Evolutionary conservation across 2,329 filamentous ascomycete genomes (phyloP), one percentile per base, ranked within the genome.

Genomic region (Juglanconis sp.): DNA sequence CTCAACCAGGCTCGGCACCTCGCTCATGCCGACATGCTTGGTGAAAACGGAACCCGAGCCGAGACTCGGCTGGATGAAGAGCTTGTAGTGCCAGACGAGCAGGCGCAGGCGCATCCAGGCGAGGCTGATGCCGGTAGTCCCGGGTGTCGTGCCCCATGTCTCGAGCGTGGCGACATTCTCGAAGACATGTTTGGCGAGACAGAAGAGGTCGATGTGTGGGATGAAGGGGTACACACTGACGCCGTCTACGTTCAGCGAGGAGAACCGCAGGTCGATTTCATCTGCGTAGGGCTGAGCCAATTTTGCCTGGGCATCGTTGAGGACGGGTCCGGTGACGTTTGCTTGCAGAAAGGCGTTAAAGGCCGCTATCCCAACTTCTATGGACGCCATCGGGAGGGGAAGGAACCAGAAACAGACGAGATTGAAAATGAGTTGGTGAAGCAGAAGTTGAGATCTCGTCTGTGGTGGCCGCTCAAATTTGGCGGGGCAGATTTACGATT

Each of bases 221-320:
- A 92, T 92, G 60, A 96, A 82, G 52, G 88, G 85, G 73, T 98
- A 99, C 0, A 90, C 89, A 0, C 90, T 88, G 50, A 96, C 88
- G 10, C 95, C 95, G 72, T 99, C 95, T 0, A 92, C 81, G 31
- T 88, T 85, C 8, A 98, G 80, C 15, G 84, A 84, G 2, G 76
- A 75, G n/a, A 96, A 77, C 55, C 92, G 86, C n/a, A 80, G 74
- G 63, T 80, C 79, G 57, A 83, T 79, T 3, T 53, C 53, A 30
- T 31, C 13, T 34, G 48, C 32, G 46, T 52, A 44, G 35, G 62
- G 44, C 15, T 31, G 59, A n/a, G 65, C 64, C 30, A 63, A 34
- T 17, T 53, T 47, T 55, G 30, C 35, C 55, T 44, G 50, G 0
- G 66, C 61, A 4, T 60, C 56, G 5, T 79, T 76, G n/a, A 96